Conservation (phyloP, 192 early-diverging fungal genomes). For the Blastocladiella britannica region DNA sequence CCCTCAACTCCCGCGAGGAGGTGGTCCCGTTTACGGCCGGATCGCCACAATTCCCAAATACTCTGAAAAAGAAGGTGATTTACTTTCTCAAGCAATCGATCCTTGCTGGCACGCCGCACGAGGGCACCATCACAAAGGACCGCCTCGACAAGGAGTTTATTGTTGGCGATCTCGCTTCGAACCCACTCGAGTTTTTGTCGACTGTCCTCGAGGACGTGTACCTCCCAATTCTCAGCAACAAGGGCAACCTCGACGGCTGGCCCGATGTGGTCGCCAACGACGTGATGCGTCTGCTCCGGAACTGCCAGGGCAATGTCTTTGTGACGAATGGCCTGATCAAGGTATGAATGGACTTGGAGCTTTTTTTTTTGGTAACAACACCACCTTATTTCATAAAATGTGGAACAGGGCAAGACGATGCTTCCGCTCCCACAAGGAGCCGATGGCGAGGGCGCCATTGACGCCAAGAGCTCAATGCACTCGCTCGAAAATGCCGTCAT, state of each 20-base stretch:
- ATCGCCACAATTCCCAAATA: slow-evolving; percentile 17
- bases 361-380: neutral
- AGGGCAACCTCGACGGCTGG: slow-evolving; percentile 41
- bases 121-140: slow-evolving; percentile 20
- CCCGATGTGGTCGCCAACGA: slow-evolving; percentile 45
- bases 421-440: slow-evolving; percentile 39
- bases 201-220: slow-evolving; percentile 39
- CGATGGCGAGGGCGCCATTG: slow-evolving; percentile 19
- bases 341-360: slow-evolving; percentile 13
- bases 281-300: slow-evolving; percentile 39
- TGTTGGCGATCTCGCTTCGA: slow-evolving; percentile 32
- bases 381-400: too few relatives aligned
- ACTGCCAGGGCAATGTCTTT: slow-evolving; percentile 39
- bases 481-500: slow-evolving; percentile 42
- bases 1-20: slow-evolving; percentile 37
- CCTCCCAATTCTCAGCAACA: slow-evolving; percentile 35
- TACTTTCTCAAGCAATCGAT: slow-evolving; percentile 32
- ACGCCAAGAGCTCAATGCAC: slow-evolving; percentile 27
- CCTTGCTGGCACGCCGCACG: neutral
- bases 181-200: slow-evolving; percentile 36
- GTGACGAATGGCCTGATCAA: slow-evolving; percentile 43
- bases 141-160: slow-evolving; percentile 35
- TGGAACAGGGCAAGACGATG: slow-evolving; percentile 36
- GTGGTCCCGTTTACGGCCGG: slow-evolving; percentile 21
- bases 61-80: slow-evolving; percentile 33